Conservation (phyloP, 2,329 filamentous ascomycete genomes). For the Pseudocercospora crystallina region DNA sequence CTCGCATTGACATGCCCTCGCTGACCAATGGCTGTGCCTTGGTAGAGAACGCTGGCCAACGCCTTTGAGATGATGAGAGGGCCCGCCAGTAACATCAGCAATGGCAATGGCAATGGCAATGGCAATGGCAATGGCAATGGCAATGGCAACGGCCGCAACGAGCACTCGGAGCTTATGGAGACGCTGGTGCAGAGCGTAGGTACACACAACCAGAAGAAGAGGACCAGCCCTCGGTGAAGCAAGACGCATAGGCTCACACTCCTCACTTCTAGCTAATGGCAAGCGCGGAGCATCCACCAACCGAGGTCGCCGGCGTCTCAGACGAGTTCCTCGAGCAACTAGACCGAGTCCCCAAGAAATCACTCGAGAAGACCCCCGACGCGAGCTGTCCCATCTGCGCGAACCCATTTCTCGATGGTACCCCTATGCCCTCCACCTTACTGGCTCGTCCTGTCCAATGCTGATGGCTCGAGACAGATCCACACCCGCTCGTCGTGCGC, state of each 20-base stretch:
- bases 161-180: constrained; percentile 47
- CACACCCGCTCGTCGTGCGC: constrained; percentile 63
- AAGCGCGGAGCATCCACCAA: constrained; percentile 59
- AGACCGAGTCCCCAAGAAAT: constrained; percentile 58
- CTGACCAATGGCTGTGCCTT: too few species aligned
- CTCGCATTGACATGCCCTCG: too few species aligned
- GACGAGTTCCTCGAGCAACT: constrained; percentile 62
- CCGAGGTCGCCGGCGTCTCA: constrained; percentile 60
- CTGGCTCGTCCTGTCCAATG: too few species aligned
- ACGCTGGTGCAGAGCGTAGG: constrained; percentile 50
- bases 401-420: constrained; percentile 59
- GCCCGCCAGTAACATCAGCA: constrained; percentile 8
- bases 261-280: constrained; percentile 44
- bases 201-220: too few species aligned
- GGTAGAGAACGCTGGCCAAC: constrained; percentile 55
- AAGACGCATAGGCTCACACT: too few species aligned
- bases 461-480: constrained; percentile 42
- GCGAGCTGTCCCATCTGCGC: constrained; percentile 62
- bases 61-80: constrained; percentile 59
- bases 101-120: neutral
- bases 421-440: too few species aligned
- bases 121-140: neutral
- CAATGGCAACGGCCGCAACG: constrained; percentile 20
- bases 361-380: constrained; percentile 46
- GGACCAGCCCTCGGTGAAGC: too few species aligned